Base-by-base conservation (phyloP, 176 grass and related monocot genomes). In the Rhipidocladum racemiflorum region DNA sequence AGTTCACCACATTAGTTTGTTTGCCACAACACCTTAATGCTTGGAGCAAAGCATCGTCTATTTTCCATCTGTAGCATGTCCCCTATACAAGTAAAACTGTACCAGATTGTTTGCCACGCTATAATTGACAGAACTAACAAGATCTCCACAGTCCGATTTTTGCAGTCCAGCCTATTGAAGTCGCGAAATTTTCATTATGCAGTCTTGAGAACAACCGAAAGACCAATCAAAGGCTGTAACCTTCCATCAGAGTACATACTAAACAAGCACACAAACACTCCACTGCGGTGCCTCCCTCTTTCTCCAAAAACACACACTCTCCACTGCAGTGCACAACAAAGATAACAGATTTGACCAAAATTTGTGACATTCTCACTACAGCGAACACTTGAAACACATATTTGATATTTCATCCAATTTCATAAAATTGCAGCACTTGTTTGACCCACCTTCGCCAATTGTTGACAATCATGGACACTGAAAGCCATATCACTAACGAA, bases 391-490 rank as follows among this genome's bases (percentile, higher is more conserved):
- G 7, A 6, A 42, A 56, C 17, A 56, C 9, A 54, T 27, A 23
- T 54, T 18, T 54, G 44, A 36, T 72, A 16, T 54, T 25, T 27
- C 20, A 65, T 72, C 66, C 67, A 72, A 74, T 75, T 80, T 17
- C 61, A 75, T 51, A 42, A 68, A 16, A 68, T 12, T 53, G 3
- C 3, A 7, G 24, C 17, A 9, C 1, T 0, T 16, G 30, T 68
- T 61, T 71, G 5, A 66, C 23, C 13, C 30, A 74, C 20, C 11
- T 72, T 50, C 29, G n/a, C 28, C 24, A 60, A 46, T n/a, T 81
- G 38, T 11, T 32, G 21, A 23, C 7, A 55, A 70, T 30, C 43
- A 80, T 38, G 15, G 21, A 32, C 67, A 81, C 15, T 70, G 50
- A 30, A 67, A 79, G 4, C 18, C 51, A 85, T 54, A 35, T 28